A percentile compares a stretch with the other conserved stretches of the same genome.
Evolutionary conservation across 176 grass and related monocot genomes (phyloP).

Genomic region (Chrysopogon serrulatus): DNA sequence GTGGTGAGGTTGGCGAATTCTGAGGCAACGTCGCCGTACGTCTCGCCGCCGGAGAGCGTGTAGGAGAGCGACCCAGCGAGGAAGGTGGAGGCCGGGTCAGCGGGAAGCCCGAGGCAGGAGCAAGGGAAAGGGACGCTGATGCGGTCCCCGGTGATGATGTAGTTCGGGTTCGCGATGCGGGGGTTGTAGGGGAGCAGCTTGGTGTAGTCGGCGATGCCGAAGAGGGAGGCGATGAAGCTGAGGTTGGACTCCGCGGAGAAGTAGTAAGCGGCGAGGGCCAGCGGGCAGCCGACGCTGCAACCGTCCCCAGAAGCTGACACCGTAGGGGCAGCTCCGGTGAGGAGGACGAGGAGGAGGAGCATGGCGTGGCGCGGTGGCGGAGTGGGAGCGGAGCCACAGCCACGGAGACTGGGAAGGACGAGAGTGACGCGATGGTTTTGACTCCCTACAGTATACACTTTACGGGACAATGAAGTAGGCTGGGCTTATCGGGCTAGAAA

Average conservation of each 20-base stretch:
- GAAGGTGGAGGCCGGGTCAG: constrained; percentile 22
- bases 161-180: constrained; percentile 20
- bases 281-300: constrained; percentile 29
- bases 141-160: constrained; percentile 18
- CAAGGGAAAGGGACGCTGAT: constrained; percentile 48
- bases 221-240: constrained; percentile 44
- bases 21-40: constrained; percentile 12
- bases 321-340: neutral
- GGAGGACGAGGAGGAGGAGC: neutral
- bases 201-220: constrained; percentile 8
- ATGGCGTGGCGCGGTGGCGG: neutral
- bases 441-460: neutral
- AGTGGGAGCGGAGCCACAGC: neutral
- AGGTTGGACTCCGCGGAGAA: constrained; percentile 27
- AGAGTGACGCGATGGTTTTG: neutral
- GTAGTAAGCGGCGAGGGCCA: constrained; percentile 64
- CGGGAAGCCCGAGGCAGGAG: constrained; percentile 37
- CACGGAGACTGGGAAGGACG: neutral
- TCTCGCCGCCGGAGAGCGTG: neutral
- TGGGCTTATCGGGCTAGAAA: neutral
- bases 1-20: constrained; percentile 57
- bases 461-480: neutral
- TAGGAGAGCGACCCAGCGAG: constrained; percentile 51
- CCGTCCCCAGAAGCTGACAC: neutral
- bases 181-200: constrained; percentile 48